Conservation (phyloP, 2,329 filamentous ascomycete species). For the Epichloe gansuensis region DNA sequence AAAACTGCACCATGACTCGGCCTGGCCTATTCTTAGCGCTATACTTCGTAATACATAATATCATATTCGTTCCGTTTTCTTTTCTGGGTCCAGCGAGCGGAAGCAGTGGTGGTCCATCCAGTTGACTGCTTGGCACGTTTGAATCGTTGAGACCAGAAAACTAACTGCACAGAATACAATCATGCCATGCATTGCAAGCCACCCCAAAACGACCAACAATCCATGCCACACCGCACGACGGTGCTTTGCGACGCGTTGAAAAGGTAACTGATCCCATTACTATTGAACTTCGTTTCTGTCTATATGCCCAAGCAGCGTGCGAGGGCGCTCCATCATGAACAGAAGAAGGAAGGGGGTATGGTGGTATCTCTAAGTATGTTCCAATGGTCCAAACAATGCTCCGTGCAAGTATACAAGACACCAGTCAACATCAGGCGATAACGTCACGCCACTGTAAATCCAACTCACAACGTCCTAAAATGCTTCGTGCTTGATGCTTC, state of each 20-base stretch:
- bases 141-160: no score
- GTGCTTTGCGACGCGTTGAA: no score
- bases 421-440: slow-evolving; percentile 5
- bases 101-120: no score
- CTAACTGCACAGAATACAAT: no score
- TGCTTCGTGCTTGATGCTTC: background rate
- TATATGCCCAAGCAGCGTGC: slow-evolving; percentile 6
- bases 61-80: no score
- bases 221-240: no score
- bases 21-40: background rate
- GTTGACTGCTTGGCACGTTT: no score
- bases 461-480: background rate
- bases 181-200: no score
- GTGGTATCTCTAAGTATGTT: slow-evolving; percentile 24
- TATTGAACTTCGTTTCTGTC: slow-evolving; percentile 5
- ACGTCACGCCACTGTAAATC: slow-evolving; percentile 10
- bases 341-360: slow-evolving; percentile 14
- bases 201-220: background rate
- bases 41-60: no score
- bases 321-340: slow-evolving; percentile 8
- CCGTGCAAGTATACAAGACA: slow-evolving; percentile 10
- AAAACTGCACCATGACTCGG: no score
- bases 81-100: no score
- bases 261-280: no score
- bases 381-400: slow-evolving; percentile 16